phyloP scores from a whole-genome alignment of 208 protist genomes.

The Angomonas deanei region DNA sequence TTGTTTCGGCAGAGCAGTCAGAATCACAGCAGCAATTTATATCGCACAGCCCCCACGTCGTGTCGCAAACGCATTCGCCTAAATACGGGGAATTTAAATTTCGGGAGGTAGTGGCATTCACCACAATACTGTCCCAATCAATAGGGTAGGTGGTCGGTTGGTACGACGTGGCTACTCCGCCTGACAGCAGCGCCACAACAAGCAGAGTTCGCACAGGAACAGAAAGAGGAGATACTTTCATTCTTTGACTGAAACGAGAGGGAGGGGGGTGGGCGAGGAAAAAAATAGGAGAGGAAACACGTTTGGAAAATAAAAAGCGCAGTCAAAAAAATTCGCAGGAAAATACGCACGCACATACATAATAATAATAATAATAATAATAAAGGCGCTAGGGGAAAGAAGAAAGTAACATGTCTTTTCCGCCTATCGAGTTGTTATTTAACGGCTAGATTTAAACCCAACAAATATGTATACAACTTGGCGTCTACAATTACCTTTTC shows the following conservation, averaged over 20 bases:
- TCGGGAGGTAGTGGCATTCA: constrained; percentile 15
- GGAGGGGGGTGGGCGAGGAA: too few species aligned
- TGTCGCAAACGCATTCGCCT: constrained; percentile 69
- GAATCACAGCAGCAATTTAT: constrained; percentile 73
- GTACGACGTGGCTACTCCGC: too few species aligned
- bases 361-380: constrained; percentile 12
- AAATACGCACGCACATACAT: not conserved
- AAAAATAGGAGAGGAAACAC: too few species aligned
- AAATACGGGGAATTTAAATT: constrained; percentile 75
- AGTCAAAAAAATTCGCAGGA: not conserved
- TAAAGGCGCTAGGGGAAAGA: not conserved
- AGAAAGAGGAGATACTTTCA: too few species aligned
- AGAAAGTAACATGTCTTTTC: not conserved
- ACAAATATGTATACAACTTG: constrained; percentile 41
- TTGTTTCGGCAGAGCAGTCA: constrained; percentile 37
- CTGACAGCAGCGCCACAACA: too few species aligned
- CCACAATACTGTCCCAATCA: constrained; percentile 28
- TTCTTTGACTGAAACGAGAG: too few species aligned
- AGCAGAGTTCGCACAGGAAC: too few species aligned
- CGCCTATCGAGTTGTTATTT: too few species aligned
- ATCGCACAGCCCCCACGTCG: constrained; percentile 59
- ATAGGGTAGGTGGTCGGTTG: not conserved
- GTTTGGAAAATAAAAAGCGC: too few species aligned
- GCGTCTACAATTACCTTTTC: constrained; percentile 42
- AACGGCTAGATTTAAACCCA: not conserved